Base-by-base conservation (phyloP, 2,329 filamentous ascomycete species). In the Arthroderma sp. region DNA sequence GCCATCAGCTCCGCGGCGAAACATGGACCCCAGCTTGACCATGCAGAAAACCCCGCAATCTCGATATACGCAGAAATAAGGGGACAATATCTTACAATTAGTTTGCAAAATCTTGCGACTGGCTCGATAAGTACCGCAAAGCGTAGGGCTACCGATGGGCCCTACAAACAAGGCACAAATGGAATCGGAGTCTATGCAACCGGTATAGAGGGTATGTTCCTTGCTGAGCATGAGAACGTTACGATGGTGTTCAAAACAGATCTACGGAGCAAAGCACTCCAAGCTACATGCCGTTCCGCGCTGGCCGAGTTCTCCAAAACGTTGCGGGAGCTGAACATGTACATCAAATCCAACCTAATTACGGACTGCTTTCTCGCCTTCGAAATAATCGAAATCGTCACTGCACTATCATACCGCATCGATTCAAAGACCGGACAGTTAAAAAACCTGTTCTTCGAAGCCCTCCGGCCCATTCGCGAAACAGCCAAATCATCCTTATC, bases 341-440 rank as follows among this genome's bases (percentile, higher is more conserved):
- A 95, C 57, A 87, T 96, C 63, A 87, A 88, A 59, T 70, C 75
- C 36, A 88, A 95, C 58, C 68, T 95, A 34, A 77, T 80, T 53
- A 94, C 86, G 0, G 91, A 98, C 62, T 96, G 89, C 64, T 96
- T 86, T 61, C 74, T 98, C 40, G 87, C 87, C 5, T 98, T 94
- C 61, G 91, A 98, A 60, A 85, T 96, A 30, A 85, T 93, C 30
- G 89, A 94, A 56, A 85, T 95, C 48, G 78, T 96, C 39, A 84
- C 86, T 0, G 75, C 75, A 8, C 72, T 94, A 40, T 87, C 86
- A 2, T 81, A 80, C 45, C 80, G 82, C 34, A 69, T 98, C 3
- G 89, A 94, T 51, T 75, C 77, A 4, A 80, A 82, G 49, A 94
- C 87, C 0, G 86, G 86, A 2, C 86, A 94, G 56, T 72, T 95